Evolutionary conservation across 2,329 filamentous ascomycete genomes (phyloP).

Genomic region (Fusarium marasasianum): DNA sequence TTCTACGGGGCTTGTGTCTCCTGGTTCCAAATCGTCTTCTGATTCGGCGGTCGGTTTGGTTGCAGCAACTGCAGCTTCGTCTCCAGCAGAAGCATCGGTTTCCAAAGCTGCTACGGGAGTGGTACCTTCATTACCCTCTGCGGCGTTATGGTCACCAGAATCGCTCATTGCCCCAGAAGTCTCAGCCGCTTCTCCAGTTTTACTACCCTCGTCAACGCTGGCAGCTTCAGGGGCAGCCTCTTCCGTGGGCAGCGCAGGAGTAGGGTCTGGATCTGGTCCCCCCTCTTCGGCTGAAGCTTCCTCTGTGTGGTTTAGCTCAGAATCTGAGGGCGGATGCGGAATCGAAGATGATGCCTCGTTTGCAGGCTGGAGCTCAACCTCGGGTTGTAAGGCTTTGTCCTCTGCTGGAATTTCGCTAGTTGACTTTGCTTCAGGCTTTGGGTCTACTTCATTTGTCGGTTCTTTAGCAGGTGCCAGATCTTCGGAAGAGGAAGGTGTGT

Average conservation of each 20-base stretch:
- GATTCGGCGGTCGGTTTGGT: not conserved
- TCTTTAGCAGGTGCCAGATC: not conserved
- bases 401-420: not conserved
- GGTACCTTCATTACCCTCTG: not conserved
- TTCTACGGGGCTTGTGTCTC: not conserved
- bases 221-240: not conserved
- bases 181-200: not conserved
- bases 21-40: not conserved
- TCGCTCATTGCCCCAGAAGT: not conserved
- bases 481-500: not conserved
- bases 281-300: not conserved
- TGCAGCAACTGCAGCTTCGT: not conserved
- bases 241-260: not conserved
- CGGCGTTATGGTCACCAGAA: not conserved
- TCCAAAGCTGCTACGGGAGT: not conserved
- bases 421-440: not conserved
- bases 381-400: not conserved
- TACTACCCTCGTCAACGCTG: conserved; percentile 1
- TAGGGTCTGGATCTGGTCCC: not conserved
- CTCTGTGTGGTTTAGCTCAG: not conserved
- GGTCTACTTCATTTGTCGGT: not conserved
- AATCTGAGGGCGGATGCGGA: not conserved
- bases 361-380: conserved; percentile 1
- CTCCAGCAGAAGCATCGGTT: not conserved
- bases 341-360: not conserved